A percentile compares a stretch with the other conserved stretches of the same genome.
phyloP scores from a whole-genome alignment of 345 rosid species.

The Raphanus sativus region DNA sequence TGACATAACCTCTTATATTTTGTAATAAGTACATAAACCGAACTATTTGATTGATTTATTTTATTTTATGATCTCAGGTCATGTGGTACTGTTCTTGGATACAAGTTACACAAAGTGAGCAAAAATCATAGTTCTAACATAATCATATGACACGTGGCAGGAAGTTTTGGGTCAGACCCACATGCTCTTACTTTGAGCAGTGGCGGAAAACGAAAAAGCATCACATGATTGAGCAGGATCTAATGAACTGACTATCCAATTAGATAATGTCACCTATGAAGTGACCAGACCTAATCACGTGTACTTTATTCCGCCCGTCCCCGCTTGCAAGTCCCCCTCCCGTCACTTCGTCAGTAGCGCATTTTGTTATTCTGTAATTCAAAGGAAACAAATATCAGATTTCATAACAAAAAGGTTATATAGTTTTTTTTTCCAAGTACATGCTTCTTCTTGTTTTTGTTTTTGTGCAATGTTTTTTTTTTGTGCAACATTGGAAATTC shows the following conservation, averaged over 20 bases:
- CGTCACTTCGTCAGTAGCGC: slow-evolving; percentile 17
- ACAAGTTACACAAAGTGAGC: slow-evolving; percentile 15
- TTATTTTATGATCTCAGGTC: slow-evolving; percentile 9
- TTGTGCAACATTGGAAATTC: background rate
- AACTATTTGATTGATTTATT: background rate
- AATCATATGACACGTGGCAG: slow-evolving; percentile 47
- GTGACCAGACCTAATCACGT: slow-evolving; percentile 32
- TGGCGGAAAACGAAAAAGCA: slow-evolving; percentile 29
- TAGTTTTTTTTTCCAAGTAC: background rate
- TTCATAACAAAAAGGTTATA: background rate
- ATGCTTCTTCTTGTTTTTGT: background rate
- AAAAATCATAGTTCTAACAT: background rate
- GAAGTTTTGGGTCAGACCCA: slow-evolving; percentile 39
- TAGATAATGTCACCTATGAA: background rate
- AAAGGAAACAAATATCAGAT: background rate
- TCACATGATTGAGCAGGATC: slow-evolving; percentile 41
- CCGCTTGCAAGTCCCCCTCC: slow-evolving; percentile 30
- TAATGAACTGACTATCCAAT: slow-evolving; percentile 25
- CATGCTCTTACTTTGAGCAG: slow-evolving; percentile 35
- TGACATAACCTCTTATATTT: too few species aligned
- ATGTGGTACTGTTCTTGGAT: slow-evolving; percentile 15
- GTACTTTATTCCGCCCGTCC: slow-evolving; percentile 36
- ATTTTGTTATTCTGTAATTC: background rate
- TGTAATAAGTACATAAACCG: background rate
- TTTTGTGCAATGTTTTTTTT: too few species aligned